Conservation (phyloP, 2,329 filamentous ascomycete species). For the Orbilia brochopaga region DNA sequence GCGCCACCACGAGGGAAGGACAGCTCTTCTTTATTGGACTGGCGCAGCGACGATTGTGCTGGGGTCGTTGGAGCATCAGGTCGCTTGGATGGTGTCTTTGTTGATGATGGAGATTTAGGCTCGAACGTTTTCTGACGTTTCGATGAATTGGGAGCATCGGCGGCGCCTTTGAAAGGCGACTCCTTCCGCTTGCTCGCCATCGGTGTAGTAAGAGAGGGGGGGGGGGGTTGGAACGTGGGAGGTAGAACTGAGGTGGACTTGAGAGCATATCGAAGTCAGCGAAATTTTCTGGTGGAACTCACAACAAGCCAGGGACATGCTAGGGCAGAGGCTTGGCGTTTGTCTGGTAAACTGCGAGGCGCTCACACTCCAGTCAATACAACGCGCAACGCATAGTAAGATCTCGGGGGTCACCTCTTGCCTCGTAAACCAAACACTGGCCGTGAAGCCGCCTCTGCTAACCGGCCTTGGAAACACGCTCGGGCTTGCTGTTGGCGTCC, state of each 20-base stretch:
- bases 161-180: constrained; percentile 39
- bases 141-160: constrained; percentile 32
- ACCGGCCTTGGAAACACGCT: too few species aligned
- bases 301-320: too few species aligned
- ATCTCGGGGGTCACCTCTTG: too few species aligned
- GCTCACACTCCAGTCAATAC: too few species aligned
- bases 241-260: constrained; percentile 13
- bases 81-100: constrained; percentile 21
- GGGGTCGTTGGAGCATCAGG: constrained; percentile 8
- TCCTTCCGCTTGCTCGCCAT: constrained; percentile 49
- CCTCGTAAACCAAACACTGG: too few species aligned
- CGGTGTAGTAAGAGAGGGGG: not conserved
- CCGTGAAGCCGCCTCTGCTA: too few species aligned
- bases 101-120: constrained; percentile 20
- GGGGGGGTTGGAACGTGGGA: not conserved
- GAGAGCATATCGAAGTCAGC: too few species aligned
- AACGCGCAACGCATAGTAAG: too few species aligned
- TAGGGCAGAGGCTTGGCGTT: too few species aligned
- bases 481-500: too few species aligned
- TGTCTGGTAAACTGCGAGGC: too few species aligned
- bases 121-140: constrained; percentile 41
- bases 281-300: too few species aligned
- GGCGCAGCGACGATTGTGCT: constrained; percentile 51
- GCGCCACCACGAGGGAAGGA: constrained; percentile 92
- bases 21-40: constrained; percentile 75